Evolutionary conservation across 2,329 filamentous ascomycete species (phyloP).

Genomic region (Zymoseptoria tritici): DNA sequence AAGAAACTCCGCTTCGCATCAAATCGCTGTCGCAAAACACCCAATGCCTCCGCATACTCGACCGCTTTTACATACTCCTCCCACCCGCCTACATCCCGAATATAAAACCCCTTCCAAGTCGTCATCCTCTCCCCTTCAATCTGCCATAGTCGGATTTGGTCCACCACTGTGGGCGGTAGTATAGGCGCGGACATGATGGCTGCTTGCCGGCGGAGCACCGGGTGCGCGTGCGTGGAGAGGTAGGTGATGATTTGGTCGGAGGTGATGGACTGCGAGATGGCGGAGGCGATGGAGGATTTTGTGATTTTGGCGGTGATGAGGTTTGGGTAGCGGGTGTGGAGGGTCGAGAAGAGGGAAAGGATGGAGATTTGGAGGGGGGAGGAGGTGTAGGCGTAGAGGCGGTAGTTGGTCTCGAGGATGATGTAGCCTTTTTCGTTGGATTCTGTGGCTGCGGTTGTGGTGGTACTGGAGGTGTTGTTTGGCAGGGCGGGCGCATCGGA

Average conservation of each 20-base stretch:
- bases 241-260: constrained; percentile 93
- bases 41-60: constrained; percentile 78
- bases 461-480: constrained; percentile 62
- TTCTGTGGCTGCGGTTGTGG: constrained; percentile 38
- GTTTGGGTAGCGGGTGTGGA: constrained; percentile 87
- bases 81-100: constrained; percentile 66
- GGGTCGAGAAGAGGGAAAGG: constrained; percentile 77
- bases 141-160: constrained; percentile 97
- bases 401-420: constrained; percentile 96
- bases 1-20: constrained; percentile 80
- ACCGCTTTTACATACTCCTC: constrained; percentile 64
- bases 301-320: constrained; percentile 89
- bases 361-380: constrained; percentile 93
- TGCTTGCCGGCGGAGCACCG: constrained; percentile 72
- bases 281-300: constrained; percentile 76
- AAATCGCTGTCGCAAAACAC: constrained; percentile 81
- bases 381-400: constrained; percentile 91
- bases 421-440: constrained; percentile 65
- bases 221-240: constrained; percentile 84
- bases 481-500: constrained; percentile 65
- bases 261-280: constrained; percentile 85
- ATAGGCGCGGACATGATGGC: constrained; percentile 49
- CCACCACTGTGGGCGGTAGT: constrained; percentile 88
- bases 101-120: constrained; percentile 73
- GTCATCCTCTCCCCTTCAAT: constrained; percentile 93